Evolutionary conservation across 495 filamentous ascomycete species (phyloP).

Genomic region (Xylaria nigripes): DNA sequence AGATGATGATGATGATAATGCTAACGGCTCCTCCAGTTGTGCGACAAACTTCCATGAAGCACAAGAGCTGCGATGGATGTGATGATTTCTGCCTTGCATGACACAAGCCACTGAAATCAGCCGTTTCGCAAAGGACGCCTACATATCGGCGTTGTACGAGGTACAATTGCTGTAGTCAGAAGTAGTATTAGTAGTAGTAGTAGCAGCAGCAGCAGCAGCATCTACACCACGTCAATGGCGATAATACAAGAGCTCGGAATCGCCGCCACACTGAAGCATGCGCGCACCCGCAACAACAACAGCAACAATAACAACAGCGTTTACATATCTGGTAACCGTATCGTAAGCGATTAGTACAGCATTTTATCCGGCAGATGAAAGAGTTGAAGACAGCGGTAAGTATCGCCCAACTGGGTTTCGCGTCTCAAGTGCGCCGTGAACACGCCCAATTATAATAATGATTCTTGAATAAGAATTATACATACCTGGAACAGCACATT

Average conservation of each 20-base stretch:
- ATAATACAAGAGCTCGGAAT: background rate
- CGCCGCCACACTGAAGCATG: background rate
- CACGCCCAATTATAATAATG: background rate
- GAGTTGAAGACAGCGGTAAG: background rate
- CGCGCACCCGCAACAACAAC: too few relatives aligned
- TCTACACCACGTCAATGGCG: background rate
- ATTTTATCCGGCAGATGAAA: conserved; percentile 1
- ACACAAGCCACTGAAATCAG: background rate
- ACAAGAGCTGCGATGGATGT: background rate
- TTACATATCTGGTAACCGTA: background rate
- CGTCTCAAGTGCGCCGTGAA: background rate
- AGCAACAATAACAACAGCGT: background rate
- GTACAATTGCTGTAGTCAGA: background rate
- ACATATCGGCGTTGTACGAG: background rate
- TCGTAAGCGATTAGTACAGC: background rate
- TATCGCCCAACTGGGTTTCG: background rate
- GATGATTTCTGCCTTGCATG: background rate
- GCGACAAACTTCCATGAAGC: background rate
- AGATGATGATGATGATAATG: too few relatives aligned
- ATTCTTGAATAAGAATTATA: background rate
- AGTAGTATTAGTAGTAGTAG: background rate
- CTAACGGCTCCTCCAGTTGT: too few relatives aligned
- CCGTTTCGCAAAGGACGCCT: background rate
- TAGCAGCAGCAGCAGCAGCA: background rate
- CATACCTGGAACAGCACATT: background rate